Evolutionary conservation across 306 rosid species (phyloP), one percentile per base, ranked within the genome.

Genomic region (Boehmeria nivea): DNA sequence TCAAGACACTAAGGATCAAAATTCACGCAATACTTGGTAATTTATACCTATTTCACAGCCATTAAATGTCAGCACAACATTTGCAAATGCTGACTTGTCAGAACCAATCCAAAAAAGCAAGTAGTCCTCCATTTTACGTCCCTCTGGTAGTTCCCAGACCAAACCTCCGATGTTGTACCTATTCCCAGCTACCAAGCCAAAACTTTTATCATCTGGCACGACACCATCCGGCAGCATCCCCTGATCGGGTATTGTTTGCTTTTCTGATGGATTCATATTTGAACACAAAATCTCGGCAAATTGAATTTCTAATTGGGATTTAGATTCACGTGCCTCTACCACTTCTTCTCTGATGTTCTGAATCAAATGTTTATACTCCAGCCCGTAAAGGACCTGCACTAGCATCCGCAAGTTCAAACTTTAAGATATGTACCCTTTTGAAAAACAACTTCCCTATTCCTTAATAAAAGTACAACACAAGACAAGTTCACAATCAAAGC

Each of bases 11-110:
- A 53, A 7, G n/a, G n/a, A n/a, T n/a, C n/a, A 65, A 43, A 26
- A 57, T 60, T 43, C 38, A 57, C 14, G 13, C 47, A 54, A 47
- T 0, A 37, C 42, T 3, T 4, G n/a, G n/a, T n/a, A n/a, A n/a
- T n/a, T n/a, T n/a, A 42, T 74, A 89, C 95, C 95, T 90, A 84
- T 90, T 68, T 86, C 94, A 70, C 94, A 86, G 45, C 77, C 65
- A 78, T 87, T 84, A 68, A 81, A 84, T 31, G 94, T 86, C 48
- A 90, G 79, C 59, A 86, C 94, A 52, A 76, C 77, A 80, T 78
- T 86, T 27, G 88, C 83, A 61, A 90, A 90, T 64, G 95, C 94
- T 10, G 97, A 72, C 77, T 82, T 82, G 50, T 83, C 85, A 34
- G 54, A 70, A 54, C 97, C 95, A 45, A 90, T 90, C 95, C 95